phyloP scores from a whole-genome alignment of 164 flowering plant genomes.

The Liquidambar formosana region DNA sequence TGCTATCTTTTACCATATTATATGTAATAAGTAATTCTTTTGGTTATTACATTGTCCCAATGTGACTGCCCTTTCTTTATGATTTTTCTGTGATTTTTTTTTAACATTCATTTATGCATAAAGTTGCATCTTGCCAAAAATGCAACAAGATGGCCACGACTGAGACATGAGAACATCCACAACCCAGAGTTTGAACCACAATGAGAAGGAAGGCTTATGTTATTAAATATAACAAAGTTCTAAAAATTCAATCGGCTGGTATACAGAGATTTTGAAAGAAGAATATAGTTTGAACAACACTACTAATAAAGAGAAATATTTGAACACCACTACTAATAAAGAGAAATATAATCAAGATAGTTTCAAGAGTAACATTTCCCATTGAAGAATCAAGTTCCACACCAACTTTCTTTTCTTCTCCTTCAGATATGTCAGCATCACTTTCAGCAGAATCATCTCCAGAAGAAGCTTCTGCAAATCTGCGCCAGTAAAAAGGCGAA shows the following conservation, averaged over 20 bases:
- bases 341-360: conserved; percentile 30
- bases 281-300: background rate
- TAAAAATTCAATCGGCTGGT: background rate
- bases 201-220: background rate
- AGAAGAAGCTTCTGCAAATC: conserved; percentile 61
- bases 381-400: conserved; percentile 10
- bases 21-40: too few relatives aligned
- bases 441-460: conserved; percentile 49
- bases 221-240: background rate
- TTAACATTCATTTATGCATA: too few relatives aligned
- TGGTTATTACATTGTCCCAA: too few relatives aligned
- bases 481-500: conserved; percentile 19
- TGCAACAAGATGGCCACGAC: too few relatives aligned
- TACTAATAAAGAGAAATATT: background rate
- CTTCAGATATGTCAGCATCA: conserved; percentile 35
- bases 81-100: too few relatives aligned
- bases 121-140: too few relatives aligned
- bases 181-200: too few relatives aligned
- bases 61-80: too few relatives aligned
- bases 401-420: conserved; percentile 32
- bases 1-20: too few relatives aligned
- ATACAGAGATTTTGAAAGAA: conserved; percentile 6
- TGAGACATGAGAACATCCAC: too few relatives aligned
- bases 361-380: conserved; percentile 6
- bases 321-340: too few relatives aligned